Conservation (phyloP, 106 monocot species). For the Dendrobium chrysotoxum region DNA sequence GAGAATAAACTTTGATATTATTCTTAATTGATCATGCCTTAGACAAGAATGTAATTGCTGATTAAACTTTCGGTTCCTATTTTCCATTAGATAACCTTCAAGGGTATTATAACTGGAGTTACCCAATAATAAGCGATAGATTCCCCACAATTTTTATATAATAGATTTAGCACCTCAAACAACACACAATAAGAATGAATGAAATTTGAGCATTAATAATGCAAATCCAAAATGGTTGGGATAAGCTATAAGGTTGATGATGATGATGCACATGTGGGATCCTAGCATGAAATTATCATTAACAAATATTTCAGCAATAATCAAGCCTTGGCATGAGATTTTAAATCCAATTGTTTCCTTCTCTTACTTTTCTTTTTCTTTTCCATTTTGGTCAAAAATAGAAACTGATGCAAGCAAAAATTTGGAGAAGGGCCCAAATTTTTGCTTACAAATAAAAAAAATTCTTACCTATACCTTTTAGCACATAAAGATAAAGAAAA, state of each 20-base stretch:
- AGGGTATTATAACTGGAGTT: background rate
- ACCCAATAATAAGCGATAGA: background rate
- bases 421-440: too few relatives aligned
- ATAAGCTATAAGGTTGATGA: background rate
- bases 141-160: background rate
- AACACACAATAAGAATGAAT: background rate
- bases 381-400: background rate
- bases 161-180: background rate
- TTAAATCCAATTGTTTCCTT: background rate
- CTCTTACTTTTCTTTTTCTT: background rate
- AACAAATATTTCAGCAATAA: background rate
- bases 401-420: too few relatives aligned
- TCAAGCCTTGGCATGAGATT: background rate
- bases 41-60: background rate
- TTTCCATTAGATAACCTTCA: background rate
- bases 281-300: background rate
- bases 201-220: background rate
- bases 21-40: background rate
- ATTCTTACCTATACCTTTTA: too few relatives aligned
- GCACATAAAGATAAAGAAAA: too few relatives aligned
- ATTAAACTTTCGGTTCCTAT: background rate
- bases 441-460: too few relatives aligned
- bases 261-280: background rate
- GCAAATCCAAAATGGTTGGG: background rate
- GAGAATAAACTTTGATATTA: background rate